A percentile compares a stretch with the other conserved stretches of the same genome.
phyloP scores from a whole-genome alignment of 257 asterid species.

The Penstemon eatonii region DNA sequence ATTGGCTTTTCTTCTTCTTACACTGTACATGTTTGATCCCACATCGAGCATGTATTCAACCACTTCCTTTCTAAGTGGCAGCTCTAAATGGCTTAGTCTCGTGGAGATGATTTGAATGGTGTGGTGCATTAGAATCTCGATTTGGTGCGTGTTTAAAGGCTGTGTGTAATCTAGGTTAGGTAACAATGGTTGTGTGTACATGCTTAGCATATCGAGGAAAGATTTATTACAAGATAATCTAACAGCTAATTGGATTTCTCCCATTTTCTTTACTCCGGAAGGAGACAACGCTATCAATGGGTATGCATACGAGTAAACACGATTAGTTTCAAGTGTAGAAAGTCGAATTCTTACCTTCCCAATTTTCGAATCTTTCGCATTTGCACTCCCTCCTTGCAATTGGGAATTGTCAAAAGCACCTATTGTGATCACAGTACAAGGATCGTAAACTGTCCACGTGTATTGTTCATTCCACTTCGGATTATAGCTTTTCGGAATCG shows the following conservation, averaged over 20 bases:
- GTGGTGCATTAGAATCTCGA: slow-evolving; percentile 58
- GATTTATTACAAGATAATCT: slow-evolving; percentile 56
- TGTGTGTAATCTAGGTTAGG: slow-evolving; percentile 75
- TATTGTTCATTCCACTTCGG: slow-evolving; percentile 81
- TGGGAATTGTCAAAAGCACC: slow-evolving; percentile 65
- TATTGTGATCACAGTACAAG: slow-evolving; percentile 61
- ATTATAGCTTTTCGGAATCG: slow-evolving; percentile 43
- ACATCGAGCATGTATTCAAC: slow-evolving; percentile 79
- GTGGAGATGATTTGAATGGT: slow-evolving; percentile 60
- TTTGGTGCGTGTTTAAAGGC: slow-evolving; percentile 55
- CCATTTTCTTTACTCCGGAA: slow-evolving; percentile 63
- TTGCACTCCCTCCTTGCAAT: slow-evolving; percentile 40
- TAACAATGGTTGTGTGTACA: slow-evolving; percentile 54
- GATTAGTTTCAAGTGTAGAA: slow-evolving; percentile 60
- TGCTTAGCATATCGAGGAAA: slow-evolving; percentile 43
- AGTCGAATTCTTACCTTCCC: slow-evolving; percentile 68
- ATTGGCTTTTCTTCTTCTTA: slow-evolving; percentile 80
- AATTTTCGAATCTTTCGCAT: slow-evolving; percentile 44
- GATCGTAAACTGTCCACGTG: slow-evolving; percentile 73
- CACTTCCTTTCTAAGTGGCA: slow-evolving; percentile 65
- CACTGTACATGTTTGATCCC: slow-evolving; percentile 79
- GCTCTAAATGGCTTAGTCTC: slow-evolving; percentile 67
- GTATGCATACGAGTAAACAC: slow-evolving; percentile 58
- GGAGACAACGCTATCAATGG: slow-evolving; percentile 62
- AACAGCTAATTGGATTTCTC: slow-evolving; percentile 66